Base-by-base conservation (phyloP, 1,284 basidiomycete genomes). In the Phellinidium pouzarii region DNA sequence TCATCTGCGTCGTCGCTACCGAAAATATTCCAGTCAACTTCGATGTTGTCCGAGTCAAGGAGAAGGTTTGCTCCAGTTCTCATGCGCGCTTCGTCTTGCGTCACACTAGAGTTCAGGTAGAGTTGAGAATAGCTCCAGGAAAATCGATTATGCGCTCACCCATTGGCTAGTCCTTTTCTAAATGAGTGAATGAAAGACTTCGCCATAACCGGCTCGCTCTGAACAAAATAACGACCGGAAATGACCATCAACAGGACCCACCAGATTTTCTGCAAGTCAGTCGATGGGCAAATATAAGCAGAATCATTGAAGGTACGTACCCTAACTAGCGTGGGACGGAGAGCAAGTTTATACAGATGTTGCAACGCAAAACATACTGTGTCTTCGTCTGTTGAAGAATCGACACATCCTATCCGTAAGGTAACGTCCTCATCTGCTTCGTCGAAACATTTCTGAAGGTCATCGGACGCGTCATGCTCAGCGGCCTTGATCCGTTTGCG, bases 291-390 rank as follows among this genome's bases (percentile, higher is more conserved):
- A 25, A 43, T 19, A 20, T 12, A 29, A 42, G 25, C 29, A 2
- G 14, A 12, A 12, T 41, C 40, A 20, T 55, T n/a, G 23, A 41
- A 37, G 48, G 61, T 50, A 63, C 62, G 53, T 56, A 80, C 82
- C 73, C 79, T 81, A 64, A 81, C 80, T 36, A 64, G 71, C 5
- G 68, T 66, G 4, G 70, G 71, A 41, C 69, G 72, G 55, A 77
- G 62, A 3, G 71, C 67, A 36, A 59, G 55, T 53, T 71, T 72
- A 59, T 76, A 79, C 9, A 81, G 60, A 38, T 64, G 65, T 56
- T 78, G 75, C 68, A 84, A 67, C 20, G 73, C 66, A 40, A 71
- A 64, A 56, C 65, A 68, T 41, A 84, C 61, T 6, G 57, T 43
- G 17, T 66, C 64, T 43, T 68, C 66, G 59, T 72, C 65, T 9